A percentile compares a stretch with the other conserved stretches of the same genome.
phyloP scores from a whole-genome alignment of 164 flowering plant species.

The Amborella trichopoda region DNA sequence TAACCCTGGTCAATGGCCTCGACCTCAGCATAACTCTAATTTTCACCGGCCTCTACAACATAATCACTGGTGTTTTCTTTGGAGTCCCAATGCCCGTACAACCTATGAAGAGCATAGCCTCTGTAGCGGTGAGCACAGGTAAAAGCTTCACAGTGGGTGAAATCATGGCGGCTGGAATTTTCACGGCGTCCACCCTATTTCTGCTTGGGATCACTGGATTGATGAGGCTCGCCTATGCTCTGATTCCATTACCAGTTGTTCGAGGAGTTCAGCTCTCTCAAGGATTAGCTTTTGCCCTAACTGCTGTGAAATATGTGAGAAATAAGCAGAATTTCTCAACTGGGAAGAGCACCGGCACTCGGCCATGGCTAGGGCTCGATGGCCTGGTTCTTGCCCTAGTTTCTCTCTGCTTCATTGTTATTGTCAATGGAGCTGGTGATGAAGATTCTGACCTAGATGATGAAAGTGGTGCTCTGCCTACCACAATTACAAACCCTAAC shows the following conservation, averaged over 20 bases:
- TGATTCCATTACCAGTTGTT: slow-evolving; percentile 75
- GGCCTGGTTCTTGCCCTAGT: slow-evolving; percentile 63
- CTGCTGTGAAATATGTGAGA: slow-evolving; percentile 74
- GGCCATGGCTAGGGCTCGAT: slow-evolving; percentile 66
- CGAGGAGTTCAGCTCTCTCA: slow-evolving; percentile 92
- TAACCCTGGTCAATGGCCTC: slow-evolving; percentile 48
- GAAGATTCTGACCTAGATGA: too few species aligned
- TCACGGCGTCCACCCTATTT: slow-evolving; percentile 51
- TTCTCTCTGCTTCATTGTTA: slow-evolving; percentile 31
- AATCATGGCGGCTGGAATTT: slow-evolving; percentile 72
- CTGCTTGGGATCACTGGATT: slow-evolving; percentile 74
- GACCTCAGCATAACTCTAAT: slow-evolving; percentile 69
- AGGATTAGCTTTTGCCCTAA: slow-evolving; percentile 73
- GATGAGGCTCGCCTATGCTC: slow-evolving; percentile 61
- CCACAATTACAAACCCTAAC: too few species aligned
- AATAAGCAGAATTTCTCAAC: slow-evolving; percentile 42
- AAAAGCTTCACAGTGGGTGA: slow-evolving; percentile 47
- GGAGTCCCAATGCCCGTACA: slow-evolving; percentile 91
- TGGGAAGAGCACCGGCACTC: slow-evolving; percentile 31
- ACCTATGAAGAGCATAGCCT: slow-evolving; percentile 93
- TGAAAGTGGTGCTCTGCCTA: too few species aligned
- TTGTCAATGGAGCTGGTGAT: slow-evolving; percentile 63
- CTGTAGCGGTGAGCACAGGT: slow-evolving; percentile 72
- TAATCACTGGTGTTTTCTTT: slow-evolving; percentile 67
- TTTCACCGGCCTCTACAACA: slow-evolving; percentile 76